Evolutionary conservation across 208 protist species (phyloP), one percentile per base, ranked within the genome.

Genomic region (Blechomonas ayalai): DNA sequence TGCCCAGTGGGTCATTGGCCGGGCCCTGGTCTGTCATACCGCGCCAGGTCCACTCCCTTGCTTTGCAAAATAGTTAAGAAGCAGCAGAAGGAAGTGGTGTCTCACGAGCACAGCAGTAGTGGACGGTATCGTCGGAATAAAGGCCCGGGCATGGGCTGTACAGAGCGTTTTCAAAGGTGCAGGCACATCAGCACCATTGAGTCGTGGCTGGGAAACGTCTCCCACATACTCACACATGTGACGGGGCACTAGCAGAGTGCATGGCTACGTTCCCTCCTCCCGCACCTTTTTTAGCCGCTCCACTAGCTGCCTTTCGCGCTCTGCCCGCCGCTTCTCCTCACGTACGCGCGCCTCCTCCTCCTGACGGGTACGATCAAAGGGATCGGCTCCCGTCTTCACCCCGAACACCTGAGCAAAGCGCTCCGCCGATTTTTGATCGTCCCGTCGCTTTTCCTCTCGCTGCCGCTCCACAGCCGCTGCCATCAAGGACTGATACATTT

Each of bases 401-500:
- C 59, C 54, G 51, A 92, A 87, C 5, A 80, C 79, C 8, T 60
- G 57, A 3, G 84, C 84, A 48, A 92, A 92, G 23, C 59, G 59
- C 48, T 82, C 72, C 1, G 80, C 79, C 0, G 68, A 73, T 53
- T 89, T 92, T 15, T 55, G 55, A 15, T 79, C 41, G 25, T 64
- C 62, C 1, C 58, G 50, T 46, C 29, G 54, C 51, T 63, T 49
- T 25, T 59, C 40, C 26, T 50, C 52, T 9, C 59, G 50, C 41
- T 56, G 46, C 16, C 38, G 58, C 59, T 67, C 58, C 18, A 39
- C 27, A 10, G 60, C 57, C 15, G 65, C 67, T 3, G 54, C 52
- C 26, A 64, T 23, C 9, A 87, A 60, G 0, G 77, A 68, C 18
- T 36, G 34, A 39, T 71, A 70, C 38, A 89, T 35, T 52, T 85